Base-by-base conservation (phyloP, 2,329 filamentous ascomycete species). In the Rutstroemia sydowiana region DNA sequence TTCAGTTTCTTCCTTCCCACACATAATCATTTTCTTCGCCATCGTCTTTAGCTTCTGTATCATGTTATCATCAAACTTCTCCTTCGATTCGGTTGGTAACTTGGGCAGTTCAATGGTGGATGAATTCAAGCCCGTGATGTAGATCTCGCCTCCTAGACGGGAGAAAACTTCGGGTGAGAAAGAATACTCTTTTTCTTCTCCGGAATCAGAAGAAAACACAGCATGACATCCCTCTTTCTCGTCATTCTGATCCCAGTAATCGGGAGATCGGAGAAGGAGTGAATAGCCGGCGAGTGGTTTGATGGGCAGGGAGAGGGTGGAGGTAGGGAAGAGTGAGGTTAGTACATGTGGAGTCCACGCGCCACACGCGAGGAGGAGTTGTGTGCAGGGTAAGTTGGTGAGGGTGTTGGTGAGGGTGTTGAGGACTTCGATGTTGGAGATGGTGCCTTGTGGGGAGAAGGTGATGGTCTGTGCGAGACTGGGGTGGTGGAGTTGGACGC, bases 81-180 rank as follows among this genome's bases (percentile, higher is more conserved):
- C 70, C 47, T 69, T 68, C 0, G 73, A 70, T 41, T 78, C 73
- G 0, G 73, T 75, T 0, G 82, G 75, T 3, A 74, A 59, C 0
- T 71, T 67, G 0, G 87, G 87, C 9, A 92, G 69, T 0, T 79
- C 75, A 4, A 86, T 74, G 1, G 63, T 65, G 0, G 76, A 69
- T 32, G 75, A 79, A 63, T 92, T 91, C 34, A 91, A 65, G 0
- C 87, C 87, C 0, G 84, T 84, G 31, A 92, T 70, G 66, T 88
- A 92, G 18, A 92, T 78, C 51, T 88, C 78, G 1, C 81, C 83
- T 8, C 79, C 80, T 3, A 77, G 62, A 10, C 87, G 74, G 1
- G 81, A 81, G 66, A 88, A 89, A 10, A 87, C 72, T 66, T 91
- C 87, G 0, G 86, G 85, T 2, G 79, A 81, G 66, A 84, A 88